phyloP scores from a whole-genome alignment of 2,329 filamentous ascomycete species.

The Paradendryphiella salina region DNA sequence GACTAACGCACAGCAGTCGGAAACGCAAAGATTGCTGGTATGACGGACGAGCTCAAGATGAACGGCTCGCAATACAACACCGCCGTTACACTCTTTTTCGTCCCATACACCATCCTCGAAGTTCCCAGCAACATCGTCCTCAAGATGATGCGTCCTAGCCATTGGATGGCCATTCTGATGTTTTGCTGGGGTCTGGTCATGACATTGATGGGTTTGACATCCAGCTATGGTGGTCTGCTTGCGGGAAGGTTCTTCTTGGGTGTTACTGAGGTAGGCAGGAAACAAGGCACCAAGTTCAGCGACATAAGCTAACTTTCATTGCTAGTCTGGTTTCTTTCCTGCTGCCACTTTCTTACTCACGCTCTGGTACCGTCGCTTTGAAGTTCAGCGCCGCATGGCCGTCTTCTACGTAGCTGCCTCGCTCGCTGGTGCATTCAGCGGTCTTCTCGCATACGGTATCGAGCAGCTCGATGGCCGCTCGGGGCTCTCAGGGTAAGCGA shows the following conservation, averaged over 20 bases:
- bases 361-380: conserved; percentile 43
- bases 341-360: conserved; percentile 59
- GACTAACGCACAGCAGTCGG: conserved; percentile 33
- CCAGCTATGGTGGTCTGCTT: conserved; percentile 54
- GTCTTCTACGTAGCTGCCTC: conserved; percentile 43
- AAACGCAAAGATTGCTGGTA: conserved; percentile 50
- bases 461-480: conserved; percentile 37
- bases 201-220: conserved; percentile 51
- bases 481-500: conserved; percentile 23
- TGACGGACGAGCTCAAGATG: conserved; percentile 47
- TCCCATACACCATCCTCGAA: conserved; percentile 46
- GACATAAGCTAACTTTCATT: conserved; percentile 14
- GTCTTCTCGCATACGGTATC: conserved; percentile 43
- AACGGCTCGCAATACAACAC: conserved; percentile 47
- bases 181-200: conserved; percentile 49
- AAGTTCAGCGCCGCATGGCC: conserved; percentile 43
- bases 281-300: background rate
- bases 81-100: conserved; percentile 48
- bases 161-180: conserved; percentile 49
- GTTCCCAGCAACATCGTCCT: conserved; percentile 49
- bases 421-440: conserved; percentile 42
- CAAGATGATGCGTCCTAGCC: conserved; percentile 47
- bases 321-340: conserved; percentile 61
- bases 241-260: conserved; percentile 52
- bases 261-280: conserved; percentile 42